Conservation (phyloP, 306 rosid species). For the Casuarina equisetifolia region DNA sequence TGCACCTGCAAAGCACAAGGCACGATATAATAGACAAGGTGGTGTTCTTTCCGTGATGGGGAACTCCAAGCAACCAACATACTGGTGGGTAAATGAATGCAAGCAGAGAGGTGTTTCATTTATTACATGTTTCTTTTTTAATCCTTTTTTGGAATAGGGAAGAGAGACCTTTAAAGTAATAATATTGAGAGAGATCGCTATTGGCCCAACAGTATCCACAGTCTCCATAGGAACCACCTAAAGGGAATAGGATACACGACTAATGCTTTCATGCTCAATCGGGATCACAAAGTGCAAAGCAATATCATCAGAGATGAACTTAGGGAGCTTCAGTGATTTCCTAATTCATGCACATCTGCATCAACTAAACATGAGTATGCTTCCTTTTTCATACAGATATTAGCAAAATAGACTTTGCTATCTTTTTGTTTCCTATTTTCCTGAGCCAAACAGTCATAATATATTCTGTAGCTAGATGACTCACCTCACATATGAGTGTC, state of each 20-base stretch:
- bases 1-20: background rate
- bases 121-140: background rate
- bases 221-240: background rate
- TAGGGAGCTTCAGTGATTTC: background rate
- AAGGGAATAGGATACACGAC: background rate
- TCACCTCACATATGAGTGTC: conserved; percentile 87
- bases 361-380: background rate
- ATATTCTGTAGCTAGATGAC: conserved; percentile 28
- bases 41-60: background rate
- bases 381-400: too few relatives aligned
- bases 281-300: background rate
- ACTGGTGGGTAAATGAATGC: background rate
- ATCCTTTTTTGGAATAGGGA: background rate
- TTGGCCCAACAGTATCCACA: background rate
- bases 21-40: background rate
- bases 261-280: background rate
- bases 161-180: background rate
- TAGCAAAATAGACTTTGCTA: background rate
- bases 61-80: background rate
- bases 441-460: conserved; percentile 18
- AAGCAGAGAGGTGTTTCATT: background rate
- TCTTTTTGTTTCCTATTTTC: background rate
- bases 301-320: background rate
- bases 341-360: background rate
- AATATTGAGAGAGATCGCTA: background rate